phyloP scores from a whole-genome alignment of 2,329 filamentous ascomycete genomes.

The Claviceps sp. region DNA sequence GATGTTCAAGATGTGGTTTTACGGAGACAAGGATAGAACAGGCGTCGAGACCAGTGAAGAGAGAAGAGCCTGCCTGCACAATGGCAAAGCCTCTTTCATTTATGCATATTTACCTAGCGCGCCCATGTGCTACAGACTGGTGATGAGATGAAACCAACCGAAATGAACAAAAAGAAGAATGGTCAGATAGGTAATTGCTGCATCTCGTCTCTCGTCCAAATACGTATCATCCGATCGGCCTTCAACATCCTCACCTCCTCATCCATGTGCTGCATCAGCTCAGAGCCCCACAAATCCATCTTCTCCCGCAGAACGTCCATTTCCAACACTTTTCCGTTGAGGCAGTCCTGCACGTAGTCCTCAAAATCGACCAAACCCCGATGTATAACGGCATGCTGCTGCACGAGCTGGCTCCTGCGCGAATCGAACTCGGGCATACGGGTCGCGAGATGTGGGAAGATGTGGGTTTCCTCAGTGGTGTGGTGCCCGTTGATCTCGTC shows the following conservation, averaged over 20 bases:
- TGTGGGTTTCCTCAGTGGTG: constrained; percentile 64
- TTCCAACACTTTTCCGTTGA: constrained; percentile 41
- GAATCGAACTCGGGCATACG: constrained; percentile 65
- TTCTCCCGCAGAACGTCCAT: constrained; percentile 48
- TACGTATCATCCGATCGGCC: constrained; percentile 78
- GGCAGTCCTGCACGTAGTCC: constrained; percentile 50
- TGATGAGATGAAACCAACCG: too few species aligned
- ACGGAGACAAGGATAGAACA: too few species aligned
- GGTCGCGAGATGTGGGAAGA: constrained; percentile 65
- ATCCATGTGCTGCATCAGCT: constrained; percentile 73
- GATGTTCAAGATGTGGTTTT: too few species aligned
- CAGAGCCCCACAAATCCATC: constrained; percentile 65
- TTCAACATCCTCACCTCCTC: constrained; percentile 68
- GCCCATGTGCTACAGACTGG: neutral
- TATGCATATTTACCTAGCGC: neutral
- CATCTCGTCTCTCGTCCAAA: constrained; percentile 70
- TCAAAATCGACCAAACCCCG: constrained; percentile 55
- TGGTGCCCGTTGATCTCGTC: constrained; percentile 65
- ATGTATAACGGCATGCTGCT: constrained; percentile 70
- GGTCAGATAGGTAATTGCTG: constrained; percentile 50
- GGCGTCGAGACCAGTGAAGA: too few species aligned
- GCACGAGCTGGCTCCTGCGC: constrained; percentile 45
- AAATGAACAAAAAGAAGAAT: neutral
- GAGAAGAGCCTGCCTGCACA: too few species aligned
- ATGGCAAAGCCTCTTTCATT: neutral